Conservation (phyloP, 2,329 filamentous ascomycete genomes). For the Xylariales sp. region DNA sequence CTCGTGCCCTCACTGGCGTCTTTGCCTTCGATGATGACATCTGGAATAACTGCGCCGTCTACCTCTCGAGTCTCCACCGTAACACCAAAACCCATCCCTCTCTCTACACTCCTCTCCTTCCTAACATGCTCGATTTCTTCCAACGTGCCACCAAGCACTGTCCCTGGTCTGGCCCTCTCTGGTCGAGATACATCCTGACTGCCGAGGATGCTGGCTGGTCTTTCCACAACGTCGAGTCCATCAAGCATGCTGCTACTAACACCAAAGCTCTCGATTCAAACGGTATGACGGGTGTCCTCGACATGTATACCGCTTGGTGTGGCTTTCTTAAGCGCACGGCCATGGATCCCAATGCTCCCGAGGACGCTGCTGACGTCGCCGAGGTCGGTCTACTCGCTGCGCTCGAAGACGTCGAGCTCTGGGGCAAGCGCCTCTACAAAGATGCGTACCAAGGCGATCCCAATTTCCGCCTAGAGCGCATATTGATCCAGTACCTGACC, state of each 20-base stretch:
- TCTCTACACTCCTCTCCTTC: slow-evolving; percentile 55
- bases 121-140: slow-evolving; percentile 74
- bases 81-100: slow-evolving; percentile 53
- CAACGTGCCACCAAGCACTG: slow-evolving; percentile 89
- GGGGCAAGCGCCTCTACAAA: slow-evolving; percentile 79
- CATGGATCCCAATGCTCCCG: slow-evolving; percentile 76
- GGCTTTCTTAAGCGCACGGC: slow-evolving; percentile 89
- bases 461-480: slow-evolving; percentile 87
- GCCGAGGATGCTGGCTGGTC: slow-evolving; percentile 81
- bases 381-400: slow-evolving; percentile 89
- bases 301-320: slow-evolving; percentile 95
- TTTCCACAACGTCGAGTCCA: slow-evolving; percentile 84
- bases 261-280: slow-evolving; percentile 85
- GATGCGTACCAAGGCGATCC: slow-evolving; percentile 85
- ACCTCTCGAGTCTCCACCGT: slow-evolving; percentile 67
- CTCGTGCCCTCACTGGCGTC: slow-evolving; percentile 76
- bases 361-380: slow-evolving; percentile 88
- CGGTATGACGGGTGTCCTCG: slow-evolving; percentile 87
- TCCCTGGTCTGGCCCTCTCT: slow-evolving; percentile 90
- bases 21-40: slow-evolving; percentile 79
- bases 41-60: slow-evolving; percentile 88
- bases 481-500: slow-evolving; percentile 90
- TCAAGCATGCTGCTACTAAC: slow-evolving; percentile 92
- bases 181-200: slow-evolving; percentile 88
- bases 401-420: slow-evolving; percentile 85